Evolutionary conservation across 768 basidiomycete species (phyloP).

Genomic region (Rhodotorula paludigena): DNA sequence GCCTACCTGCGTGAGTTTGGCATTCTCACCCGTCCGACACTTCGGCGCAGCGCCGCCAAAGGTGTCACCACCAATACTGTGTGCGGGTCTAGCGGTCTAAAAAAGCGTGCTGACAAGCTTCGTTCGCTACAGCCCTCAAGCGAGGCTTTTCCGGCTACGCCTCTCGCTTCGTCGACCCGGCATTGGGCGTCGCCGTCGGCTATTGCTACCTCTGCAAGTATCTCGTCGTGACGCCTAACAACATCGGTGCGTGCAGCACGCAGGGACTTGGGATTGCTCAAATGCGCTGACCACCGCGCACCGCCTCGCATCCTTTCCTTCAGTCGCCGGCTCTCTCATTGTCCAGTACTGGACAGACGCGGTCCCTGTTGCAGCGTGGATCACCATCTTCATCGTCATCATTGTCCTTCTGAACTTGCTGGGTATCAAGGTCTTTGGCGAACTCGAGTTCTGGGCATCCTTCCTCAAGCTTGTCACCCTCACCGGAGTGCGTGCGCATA

Average conservation of each 20-base stretch:
- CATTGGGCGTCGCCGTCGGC: conserved; percentile 43
- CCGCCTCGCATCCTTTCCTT: not conserved
- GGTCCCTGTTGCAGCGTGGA: conserved; percentile 25
- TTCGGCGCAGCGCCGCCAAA: too few species aligned
- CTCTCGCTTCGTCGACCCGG: conserved; percentile 49
- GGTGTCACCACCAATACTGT: too few species aligned
- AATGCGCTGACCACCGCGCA: too few species aligned
- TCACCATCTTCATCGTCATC: conserved; percentile 27
- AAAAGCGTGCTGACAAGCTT: too few species aligned
- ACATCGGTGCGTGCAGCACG: not conserved
- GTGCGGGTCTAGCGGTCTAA: too few species aligned
- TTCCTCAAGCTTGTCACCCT: conserved; percentile 47
- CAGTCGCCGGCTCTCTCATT: conserved; percentile 7
- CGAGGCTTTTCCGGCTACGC: conserved; percentile 47
- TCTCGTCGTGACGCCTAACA: conserved; percentile 17
- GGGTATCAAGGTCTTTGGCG: conserved; percentile 37
- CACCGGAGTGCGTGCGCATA: not conserved
- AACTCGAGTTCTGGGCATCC: conserved; percentile 44
- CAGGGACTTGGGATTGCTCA: too few species aligned
- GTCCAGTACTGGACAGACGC: conserved; percentile 33
- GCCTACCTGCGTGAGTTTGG: not conserved
- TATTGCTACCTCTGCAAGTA: conserved; percentile 37
- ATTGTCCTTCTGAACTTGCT: conserved; percentile 28
- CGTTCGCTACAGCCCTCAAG: not conserved
- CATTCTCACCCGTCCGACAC: not conserved